Evolutionary conservation across 2,329 filamentous ascomycete species (phyloP).

Genomic region (Trichophyton verrucosum): DNA sequence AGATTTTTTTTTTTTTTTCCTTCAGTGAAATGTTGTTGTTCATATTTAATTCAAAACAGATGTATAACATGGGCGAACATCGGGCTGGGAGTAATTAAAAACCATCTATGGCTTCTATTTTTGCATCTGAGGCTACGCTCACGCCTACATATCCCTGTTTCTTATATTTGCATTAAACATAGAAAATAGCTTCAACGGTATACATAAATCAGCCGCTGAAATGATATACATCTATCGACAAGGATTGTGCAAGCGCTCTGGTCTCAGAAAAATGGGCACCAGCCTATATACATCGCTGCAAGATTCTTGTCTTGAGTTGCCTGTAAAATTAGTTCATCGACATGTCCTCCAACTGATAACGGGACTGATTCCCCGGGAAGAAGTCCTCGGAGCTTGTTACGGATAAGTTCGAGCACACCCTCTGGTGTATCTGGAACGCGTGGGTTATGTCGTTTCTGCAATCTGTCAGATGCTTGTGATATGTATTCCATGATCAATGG

Average conservation of each 20-base stretch:
- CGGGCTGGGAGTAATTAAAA: too few relatives aligned
- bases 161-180: neutral
- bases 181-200: neutral
- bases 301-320: conserved; percentile 70
- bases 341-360: conserved; percentile 88
- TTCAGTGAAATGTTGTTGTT: too few relatives aligned
- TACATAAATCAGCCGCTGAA: neutral
- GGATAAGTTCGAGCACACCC: conserved; percentile 80
- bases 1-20: too few relatives aligned
- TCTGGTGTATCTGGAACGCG: conserved; percentile 54
- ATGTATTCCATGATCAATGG: neutral
- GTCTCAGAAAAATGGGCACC: conserved; percentile 34
- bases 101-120: too few relatives aligned
- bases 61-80: too few relatives aligned
- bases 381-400: conserved; percentile 72
- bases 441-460: conserved; percentile 39
- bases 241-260: neutral
- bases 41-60: too few relatives aligned
- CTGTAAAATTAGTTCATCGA: conserved; percentile 84
- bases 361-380: conserved; percentile 81
- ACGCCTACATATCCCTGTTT: neutral
- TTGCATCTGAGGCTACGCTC: too few relatives aligned
- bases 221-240: neutral
- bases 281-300: conserved; percentile 93
- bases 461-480: conserved; percentile 6